Evolutionary conservation across 371 early-diverging fungal species (phyloP).

Genomic region (Saksenaea vasiformis): DNA sequence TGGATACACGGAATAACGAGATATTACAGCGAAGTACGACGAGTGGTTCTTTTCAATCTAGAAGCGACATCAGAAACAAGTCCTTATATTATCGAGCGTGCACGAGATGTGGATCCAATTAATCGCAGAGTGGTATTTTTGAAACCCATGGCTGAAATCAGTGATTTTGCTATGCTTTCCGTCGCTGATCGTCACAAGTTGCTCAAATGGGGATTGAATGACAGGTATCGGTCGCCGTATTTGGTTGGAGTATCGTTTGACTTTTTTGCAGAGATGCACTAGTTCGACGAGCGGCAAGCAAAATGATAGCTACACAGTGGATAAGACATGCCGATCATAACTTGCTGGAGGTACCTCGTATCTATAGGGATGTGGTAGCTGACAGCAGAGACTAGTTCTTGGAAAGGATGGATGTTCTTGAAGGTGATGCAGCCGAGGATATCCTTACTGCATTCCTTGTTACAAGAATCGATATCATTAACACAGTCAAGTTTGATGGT

Average conservation of each 20-base stretch:
- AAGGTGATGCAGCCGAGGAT: conserved; percentile 67
- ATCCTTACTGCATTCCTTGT: conserved; percentile 69
- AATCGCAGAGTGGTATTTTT: conserved; percentile 67
- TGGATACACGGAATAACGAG: neutral
- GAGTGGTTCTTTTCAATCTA: conserved; percentile 78
- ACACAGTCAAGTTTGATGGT: conserved; percentile 61
- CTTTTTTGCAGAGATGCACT: conserved; percentile 58
- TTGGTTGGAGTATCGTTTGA: neutral
- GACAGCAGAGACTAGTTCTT: conserved; percentile 51
- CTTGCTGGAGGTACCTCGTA: conserved; percentile 58
- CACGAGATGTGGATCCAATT: conserved; percentile 73
- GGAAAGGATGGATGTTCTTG: conserved; percentile 80
- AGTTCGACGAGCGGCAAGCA: conserved; percentile 74
- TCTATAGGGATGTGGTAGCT: neutral
- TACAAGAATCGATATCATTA: conserved; percentile 67
- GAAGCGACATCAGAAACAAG: conserved; percentile 64
- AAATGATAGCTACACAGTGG: conserved; percentile 79
- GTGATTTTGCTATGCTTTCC: conserved; percentile 67
- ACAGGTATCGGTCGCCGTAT: conserved; percentile 44
- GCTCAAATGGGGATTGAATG: conserved; percentile 75
- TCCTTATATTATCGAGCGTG: conserved; percentile 72
- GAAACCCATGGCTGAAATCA: conserved; percentile 69
- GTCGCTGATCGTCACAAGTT: conserved; percentile 73
- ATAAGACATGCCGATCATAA: conserved; percentile 74
- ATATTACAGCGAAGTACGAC: conserved; percentile 70